Base-by-base conservation (phyloP, 768 basidiomycete species). In the Strobilomyces dryophilus region DNA sequence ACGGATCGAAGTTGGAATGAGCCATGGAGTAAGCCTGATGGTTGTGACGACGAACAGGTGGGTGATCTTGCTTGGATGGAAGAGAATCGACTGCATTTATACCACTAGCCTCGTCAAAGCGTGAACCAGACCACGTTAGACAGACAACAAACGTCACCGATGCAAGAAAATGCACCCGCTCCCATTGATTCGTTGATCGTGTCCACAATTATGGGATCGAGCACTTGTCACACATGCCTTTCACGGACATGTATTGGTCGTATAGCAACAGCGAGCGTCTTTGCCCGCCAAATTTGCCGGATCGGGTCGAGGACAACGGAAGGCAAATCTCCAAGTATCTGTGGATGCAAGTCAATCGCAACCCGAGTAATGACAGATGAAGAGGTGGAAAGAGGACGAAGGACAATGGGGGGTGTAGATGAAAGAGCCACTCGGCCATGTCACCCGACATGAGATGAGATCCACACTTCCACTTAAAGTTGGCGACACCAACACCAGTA, bases 51-150 rank as follows among this genome's bases (percentile, higher is more conserved):
- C 9, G 20, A 39, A 36, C 8, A 49, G 45, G 39, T 29, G 34
- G 37, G 45, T 50, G 21, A 31, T 41, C 44, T 21, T 54, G 31
- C 35, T 39, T 20, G 51, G 45, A 47, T 32, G 15, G 26, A 41
- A 41, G 35, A 27, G 9, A 26, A 34, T 41, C 17, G 42, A 47
- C 52, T 50, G 42, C 40, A 53, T 66, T 61, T 66, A 66, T 66
- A 60, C 49, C 49, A 10, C 42, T 9, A 24, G 43, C 36, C 17
- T n/a, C 21, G 52, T 58, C 64, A 66, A 59, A 59, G 59, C 59
- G 59, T 51, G 12, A 11, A 47, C 31, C 35, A 41, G 20, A 24
- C 43, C 31, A 15, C 27, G 42, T 45, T 29, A 15, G 45, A 36
- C 45, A n/a, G 45, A 12, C 53, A 46, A 55, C 51, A 47, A 48